Base-by-base conservation (phyloP, 768 basidiomycete genomes). In the Sistotremastrum suecicum region DNA sequence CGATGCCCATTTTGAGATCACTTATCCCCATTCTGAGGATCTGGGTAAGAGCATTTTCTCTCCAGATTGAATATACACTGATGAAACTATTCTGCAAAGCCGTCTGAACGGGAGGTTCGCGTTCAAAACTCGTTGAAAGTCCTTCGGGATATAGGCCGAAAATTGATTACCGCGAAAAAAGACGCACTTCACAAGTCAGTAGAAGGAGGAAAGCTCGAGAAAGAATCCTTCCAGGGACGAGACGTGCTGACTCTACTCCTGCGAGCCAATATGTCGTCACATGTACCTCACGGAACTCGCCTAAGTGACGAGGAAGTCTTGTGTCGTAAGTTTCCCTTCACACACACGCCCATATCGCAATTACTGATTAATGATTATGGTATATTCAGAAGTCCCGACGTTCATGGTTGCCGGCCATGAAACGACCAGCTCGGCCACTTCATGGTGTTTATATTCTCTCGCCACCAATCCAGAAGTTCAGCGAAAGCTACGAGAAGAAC, bases 371-470 rank as follows among this genome's bases (percentile, higher is more conserved):
- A 34, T 30, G 43, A 38, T 4, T 43, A 52, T 20, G 1, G 2
- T 20, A 68, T 74, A 2, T 61, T 76, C 28, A 75, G 67, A 80
- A 51, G 79, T 80, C 49, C 70, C 72, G 7, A 79, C 76, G 0
- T 80, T 81, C 56, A 64, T 81, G 32, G 66, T 73, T 9, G 75
- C 76, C 4, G 80, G 80, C 7, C 73, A 83, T 61, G 79, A 82
- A 56, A 78, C 78, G 1, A 71, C 71, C 11, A 66, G 74, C 0
- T 67, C 67, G 5, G 72, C 76, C 3, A 62, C 81, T 10, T 67
- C 75, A 5, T 83, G 78, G 78, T 72, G 71, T 45, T 63, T 83
- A 3, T 78, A 76, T 56, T 68, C 71, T 38, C 69, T 83, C 45
- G 61, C 70, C 5, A 63, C 66, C 45, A 56, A 69, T 41, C 70